Conservation (phyloP, 495 filamentous ascomycete genomes). For the Lophium mytilinum region DNA sequence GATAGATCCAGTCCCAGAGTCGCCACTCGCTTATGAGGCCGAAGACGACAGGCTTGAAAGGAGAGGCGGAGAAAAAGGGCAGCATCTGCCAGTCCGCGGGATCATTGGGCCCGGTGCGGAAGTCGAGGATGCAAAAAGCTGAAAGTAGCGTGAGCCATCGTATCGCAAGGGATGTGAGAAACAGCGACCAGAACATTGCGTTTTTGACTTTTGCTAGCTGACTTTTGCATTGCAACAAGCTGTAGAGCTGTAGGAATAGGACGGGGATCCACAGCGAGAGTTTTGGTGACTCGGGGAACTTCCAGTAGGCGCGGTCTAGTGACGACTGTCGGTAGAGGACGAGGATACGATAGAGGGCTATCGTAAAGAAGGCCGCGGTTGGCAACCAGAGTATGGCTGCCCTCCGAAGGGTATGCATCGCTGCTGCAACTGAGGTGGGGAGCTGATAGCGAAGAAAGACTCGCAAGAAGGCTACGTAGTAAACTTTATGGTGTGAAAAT, state of each 20-base stretch:
- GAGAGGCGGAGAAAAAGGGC: neutral
- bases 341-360: neutral
- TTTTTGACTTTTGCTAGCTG: neutral
- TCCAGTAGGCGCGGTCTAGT: neutral
- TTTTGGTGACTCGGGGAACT: neutral
- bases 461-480: neutral
- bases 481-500: neutral
- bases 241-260: neutral
- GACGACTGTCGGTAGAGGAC: neutral
- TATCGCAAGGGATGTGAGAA: neutral
- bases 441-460: neutral
- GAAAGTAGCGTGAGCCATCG: neutral
- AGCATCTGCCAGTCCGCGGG: neutral
- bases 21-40: neutral
- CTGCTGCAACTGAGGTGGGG: too few species aligned
- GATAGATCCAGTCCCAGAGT: conserved; percentile 6
- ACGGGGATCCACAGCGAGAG: neutral
- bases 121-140: neutral
- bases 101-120: neutral
- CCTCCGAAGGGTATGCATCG: neutral
- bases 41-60: neutral
- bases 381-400: neutral
- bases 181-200: neutral
- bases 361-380: neutral
- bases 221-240: neutral